These are phyloP conservation scores for Selenicereus undatus DNA, from an alignment of 148 eudicot species.

Conservation along the genomic window DNA sequence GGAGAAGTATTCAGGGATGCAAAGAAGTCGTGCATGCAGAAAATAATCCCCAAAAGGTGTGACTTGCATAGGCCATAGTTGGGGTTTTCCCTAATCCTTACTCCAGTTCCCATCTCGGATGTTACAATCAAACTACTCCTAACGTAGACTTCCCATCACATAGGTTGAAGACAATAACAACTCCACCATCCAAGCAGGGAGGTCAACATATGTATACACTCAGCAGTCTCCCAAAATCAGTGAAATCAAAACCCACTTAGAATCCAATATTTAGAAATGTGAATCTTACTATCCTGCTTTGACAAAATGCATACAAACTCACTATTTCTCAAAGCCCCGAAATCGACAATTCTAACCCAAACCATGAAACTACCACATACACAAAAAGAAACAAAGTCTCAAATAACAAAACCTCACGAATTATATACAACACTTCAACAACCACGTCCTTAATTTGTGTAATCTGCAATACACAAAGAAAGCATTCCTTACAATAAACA, in stretches of 20 bases:
- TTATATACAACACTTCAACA: background rate
- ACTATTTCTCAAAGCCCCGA: background rate
- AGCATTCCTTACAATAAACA: background rate
- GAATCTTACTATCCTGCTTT: no score
- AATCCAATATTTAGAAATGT: no score
- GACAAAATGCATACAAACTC: background rate
- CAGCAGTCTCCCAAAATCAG: no score
- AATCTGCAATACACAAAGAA: background rate
- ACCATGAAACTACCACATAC: background rate
- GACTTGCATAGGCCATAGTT: background rate
- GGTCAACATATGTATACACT: no score
- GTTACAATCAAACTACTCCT: background rate
- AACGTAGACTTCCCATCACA: background rate
- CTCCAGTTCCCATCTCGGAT: background rate
- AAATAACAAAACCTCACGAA: background rate
- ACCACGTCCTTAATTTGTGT: background rate
- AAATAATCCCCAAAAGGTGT: background rate
- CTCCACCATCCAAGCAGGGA: no score
- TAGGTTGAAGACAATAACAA: background rate
- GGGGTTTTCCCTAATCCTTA: background rate
- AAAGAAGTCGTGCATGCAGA: background rate
- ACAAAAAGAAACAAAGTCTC: background rate
- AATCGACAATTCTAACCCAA: background rate
- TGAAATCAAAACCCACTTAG: no score
- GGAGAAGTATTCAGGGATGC: slow-evolving; percentile 7